Base-by-base conservation (phyloP, 2,329 filamentous ascomycete species). In the Pezicula radicicola region DNA sequence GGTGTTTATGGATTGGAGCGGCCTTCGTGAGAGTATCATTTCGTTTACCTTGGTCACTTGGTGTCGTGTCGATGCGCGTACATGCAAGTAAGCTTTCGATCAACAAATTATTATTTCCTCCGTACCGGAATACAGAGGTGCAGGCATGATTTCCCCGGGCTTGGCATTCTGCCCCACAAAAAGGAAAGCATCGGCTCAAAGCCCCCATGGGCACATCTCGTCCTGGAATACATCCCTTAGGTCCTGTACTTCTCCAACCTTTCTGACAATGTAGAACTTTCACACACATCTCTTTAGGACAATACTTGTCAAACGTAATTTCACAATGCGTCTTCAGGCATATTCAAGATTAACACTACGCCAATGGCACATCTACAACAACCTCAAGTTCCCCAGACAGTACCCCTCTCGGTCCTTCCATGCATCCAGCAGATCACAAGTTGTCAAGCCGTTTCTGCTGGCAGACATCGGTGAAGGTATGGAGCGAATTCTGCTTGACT, bases 381-480 rank as follows among this genome's bases (percentile, higher is more conserved):
- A 49, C 46, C 50, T 62, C 19, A 53, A 46, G n/a, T 43, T 62
- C 40, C 51, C 50, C 7, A 58, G 52, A 55, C 53, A 58, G 16
- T 56, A 53, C 12, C 53, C 54, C 49, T 36, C 46, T 16, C 55
- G 60, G 37, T 46, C 53, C 16, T 66, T 68, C 48, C 62, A 63
- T 53, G 50, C 58, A 15, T 60, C 64, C 18, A 36, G 55, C 8
- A 65, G 56, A 47, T 44, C 43, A 36, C 56, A 52, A 47, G 81
- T 78, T 2, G 77, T 94, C 44, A 93, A 93, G 72, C 89, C 90
- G 1, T 91, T 94, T 54, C 65, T 93, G 39, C 72, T 95, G 54
- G 89, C 90, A 56, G 90, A 95, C 66, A 94, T 95, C 70, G 90
- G 90, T 47, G 90, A 95, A 78, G 88, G 88, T 88, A 61, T 57